Evolutionary conservation across 352 stramenopile species (phyloP).

Genomic region (Pythium phragmiticola): DNA sequence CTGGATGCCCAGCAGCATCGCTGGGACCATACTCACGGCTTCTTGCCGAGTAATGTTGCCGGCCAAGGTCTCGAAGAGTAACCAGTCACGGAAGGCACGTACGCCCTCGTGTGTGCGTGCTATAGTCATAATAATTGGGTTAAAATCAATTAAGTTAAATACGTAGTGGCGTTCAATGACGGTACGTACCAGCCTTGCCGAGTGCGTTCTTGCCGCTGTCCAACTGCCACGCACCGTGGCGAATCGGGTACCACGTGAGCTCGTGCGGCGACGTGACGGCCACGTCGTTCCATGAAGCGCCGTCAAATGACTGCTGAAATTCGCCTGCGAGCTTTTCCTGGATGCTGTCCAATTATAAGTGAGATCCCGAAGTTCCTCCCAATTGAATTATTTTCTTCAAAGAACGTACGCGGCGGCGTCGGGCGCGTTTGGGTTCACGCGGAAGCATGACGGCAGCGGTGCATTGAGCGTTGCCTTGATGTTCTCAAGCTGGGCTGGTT

Average conservation of each 20-base stretch:
- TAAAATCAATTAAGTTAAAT: not conserved
- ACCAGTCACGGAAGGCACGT: slow-evolving; percentile 89
- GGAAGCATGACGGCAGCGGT: slow-evolving; percentile 69
- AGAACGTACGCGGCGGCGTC: slow-evolving; percentile 29
- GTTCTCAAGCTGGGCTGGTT: slow-evolving; percentile 32
- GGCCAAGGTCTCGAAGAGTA: slow-evolving; percentile 89
- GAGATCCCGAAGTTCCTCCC: not conserved
- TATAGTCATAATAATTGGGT: slow-evolving; percentile 18
- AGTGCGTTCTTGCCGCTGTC: slow-evolving; percentile 67
- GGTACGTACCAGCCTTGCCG: slow-evolving; percentile 41
- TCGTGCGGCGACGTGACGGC: slow-evolving; percentile 38
- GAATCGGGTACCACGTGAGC: slow-evolving; percentile 61
- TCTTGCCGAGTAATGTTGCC: slow-evolving; percentile 96
- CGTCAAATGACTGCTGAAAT: slow-evolving; percentile 45
- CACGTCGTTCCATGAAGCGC: slow-evolving; percentile 30
- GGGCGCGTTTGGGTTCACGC: slow-evolving; percentile 50
- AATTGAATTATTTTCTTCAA: not conserved
- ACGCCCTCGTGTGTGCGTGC: slow-evolving; percentile 59
- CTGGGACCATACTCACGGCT: slow-evolving; percentile 97
- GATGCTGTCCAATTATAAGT: slow-evolving; percentile 27
- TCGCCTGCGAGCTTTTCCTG: slow-evolving; percentile 44
- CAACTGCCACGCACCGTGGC: slow-evolving; percentile 67
- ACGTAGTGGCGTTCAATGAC: not conserved
- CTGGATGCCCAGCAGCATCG: slow-evolving; percentile 94
- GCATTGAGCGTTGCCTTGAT: slow-evolving; percentile 52